Evolutionary conservation across 163 green algal genomes (phyloP).

Genomic region (Prototheca stagnorum): DNA sequence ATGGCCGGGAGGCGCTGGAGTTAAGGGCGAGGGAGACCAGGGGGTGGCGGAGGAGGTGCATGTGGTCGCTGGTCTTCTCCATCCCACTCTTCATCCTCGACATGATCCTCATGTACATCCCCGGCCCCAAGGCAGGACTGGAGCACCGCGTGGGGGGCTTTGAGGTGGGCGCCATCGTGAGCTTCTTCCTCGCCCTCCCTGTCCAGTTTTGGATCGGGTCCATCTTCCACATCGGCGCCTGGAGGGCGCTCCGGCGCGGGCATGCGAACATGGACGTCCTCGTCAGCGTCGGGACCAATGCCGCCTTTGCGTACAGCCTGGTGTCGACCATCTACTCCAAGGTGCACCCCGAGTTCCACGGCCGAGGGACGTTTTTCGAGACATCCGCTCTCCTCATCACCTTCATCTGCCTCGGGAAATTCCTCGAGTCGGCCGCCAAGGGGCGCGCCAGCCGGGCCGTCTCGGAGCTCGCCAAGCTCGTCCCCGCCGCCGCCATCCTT

Average conservation of each 20-base stretch:
- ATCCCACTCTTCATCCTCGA: constrained; percentile 71
- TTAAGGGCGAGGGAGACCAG: constrained; percentile 30
- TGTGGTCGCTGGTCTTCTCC: constrained; percentile 42
- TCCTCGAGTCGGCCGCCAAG: constrained; percentile 85
- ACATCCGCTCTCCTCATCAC: constrained; percentile 91
- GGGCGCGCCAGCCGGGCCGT: constrained; percentile 71
- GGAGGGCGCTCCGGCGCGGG: constrained; percentile 24
- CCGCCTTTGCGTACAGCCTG: constrained; percentile 72
- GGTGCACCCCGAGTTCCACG: constrained; percentile 5
- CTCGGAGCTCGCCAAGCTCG: constrained; percentile 47
- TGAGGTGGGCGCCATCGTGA: constrained; percentile 40
- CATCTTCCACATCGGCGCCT: constrained; percentile 68
- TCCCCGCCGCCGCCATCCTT: constrained; percentile 47
- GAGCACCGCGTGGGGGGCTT: constrained; percentile 29
- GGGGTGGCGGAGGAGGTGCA: constrained; percentile 50
- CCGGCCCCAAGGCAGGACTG: constrained; percentile 1
- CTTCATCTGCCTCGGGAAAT: constrained; percentile 60
- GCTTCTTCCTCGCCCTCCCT: constrained; percentile 67
- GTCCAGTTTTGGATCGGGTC: constrained; percentile 73
- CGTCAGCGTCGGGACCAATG: constrained; percentile 84
- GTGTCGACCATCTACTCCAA: constrained; percentile 41
- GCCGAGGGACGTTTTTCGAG: constrained; percentile 73
- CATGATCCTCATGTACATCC: constrained; percentile 67
- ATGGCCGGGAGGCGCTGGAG: background rate
- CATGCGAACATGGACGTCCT: constrained; percentile 97